These are phyloP conservation scores for Yamadazyma epiphylla DNA, from an alignment of 1,139 yeast genomes.

Conservation along the genomic window DNA sequence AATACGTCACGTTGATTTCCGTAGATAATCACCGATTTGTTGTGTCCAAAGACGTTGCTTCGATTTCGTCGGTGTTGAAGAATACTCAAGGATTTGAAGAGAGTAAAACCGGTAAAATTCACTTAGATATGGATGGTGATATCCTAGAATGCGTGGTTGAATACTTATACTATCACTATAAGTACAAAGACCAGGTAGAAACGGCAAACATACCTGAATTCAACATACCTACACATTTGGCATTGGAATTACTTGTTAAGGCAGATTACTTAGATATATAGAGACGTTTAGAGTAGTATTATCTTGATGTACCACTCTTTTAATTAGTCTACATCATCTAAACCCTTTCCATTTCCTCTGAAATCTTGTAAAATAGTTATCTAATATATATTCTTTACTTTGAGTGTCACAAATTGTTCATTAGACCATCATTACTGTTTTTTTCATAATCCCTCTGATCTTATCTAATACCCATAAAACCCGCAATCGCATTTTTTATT, in stretches of 20 bases:
- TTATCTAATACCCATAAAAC: too few relatives aligned
- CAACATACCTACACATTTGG: slow-evolving; percentile 90
- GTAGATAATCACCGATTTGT: slow-evolving; percentile 68
- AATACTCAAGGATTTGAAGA: slow-evolving; percentile 63
- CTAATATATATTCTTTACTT: too few relatives aligned
- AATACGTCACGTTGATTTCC: slow-evolving; percentile 68
- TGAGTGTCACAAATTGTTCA: too few relatives aligned
- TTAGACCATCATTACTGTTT: too few relatives aligned
- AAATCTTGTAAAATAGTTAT: too few relatives aligned
- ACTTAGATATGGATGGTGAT: slow-evolving; percentile 65
- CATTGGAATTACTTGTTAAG: slow-evolving; percentile 83
- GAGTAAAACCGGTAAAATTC: slow-evolving; percentile 47
- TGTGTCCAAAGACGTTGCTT: slow-evolving; percentile 73
- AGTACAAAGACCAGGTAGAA: slow-evolving; percentile 59
- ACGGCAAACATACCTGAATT: slow-evolving; percentile 72
- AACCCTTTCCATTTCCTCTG: too few relatives aligned
- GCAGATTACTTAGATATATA: slow-evolving; percentile 80
- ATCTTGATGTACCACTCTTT: too few relatives aligned
- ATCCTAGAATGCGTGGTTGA: slow-evolving; percentile 81
- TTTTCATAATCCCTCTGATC: too few relatives aligned
- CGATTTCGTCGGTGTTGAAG: slow-evolving; percentile 75
- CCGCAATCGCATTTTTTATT: too few relatives aligned
- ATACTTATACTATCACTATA: slow-evolving; percentile 72
- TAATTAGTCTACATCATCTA: too few relatives aligned
- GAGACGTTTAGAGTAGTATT: background rate